phyloP scores from a whole-genome alignment of 495 filamentous ascomycete genomes.

The Collariella sp. region DNA sequence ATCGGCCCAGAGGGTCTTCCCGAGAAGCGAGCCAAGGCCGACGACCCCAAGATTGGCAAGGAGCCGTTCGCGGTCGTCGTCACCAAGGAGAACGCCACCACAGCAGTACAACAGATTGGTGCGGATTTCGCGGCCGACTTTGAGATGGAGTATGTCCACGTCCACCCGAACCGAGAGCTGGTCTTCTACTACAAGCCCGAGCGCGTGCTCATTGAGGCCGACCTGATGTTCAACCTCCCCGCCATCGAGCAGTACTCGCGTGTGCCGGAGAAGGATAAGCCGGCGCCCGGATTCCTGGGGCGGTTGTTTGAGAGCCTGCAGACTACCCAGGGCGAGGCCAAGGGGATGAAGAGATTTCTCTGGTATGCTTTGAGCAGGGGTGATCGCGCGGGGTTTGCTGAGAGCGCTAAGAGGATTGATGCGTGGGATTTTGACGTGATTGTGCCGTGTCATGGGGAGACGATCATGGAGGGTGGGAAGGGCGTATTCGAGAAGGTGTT shows the following conservation, averaged over 20 bases:
- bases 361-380: constrained; percentile 64
- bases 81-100: constrained; percentile 39
- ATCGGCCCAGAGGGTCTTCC: constrained; percentile 78
- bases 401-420: constrained; percentile 58
- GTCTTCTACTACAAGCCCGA: constrained; percentile 79
- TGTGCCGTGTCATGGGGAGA: constrained; percentile 91
- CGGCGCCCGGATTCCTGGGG: constrained; percentile 51
- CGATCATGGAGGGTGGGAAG: constrained; percentile 68
- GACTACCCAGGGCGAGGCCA: constrained; percentile 53
- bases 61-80: constrained; percentile 64
- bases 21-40: constrained; percentile 55
- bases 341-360: constrained; percentile 67
- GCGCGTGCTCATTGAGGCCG: constrained; percentile 78
- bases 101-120: constrained; percentile 43
- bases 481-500: constrained; percentile 72
- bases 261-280: constrained; percentile 43
- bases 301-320: constrained; percentile 54
- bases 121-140: constrained; percentile 82
- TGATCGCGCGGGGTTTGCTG: constrained; percentile 61
- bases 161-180: constrained; percentile 76
- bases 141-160: constrained; percentile 72
- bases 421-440: constrained; percentile 81
- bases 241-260: constrained; percentile 75
- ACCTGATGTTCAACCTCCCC: constrained; percentile 87
- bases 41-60: constrained; percentile 51